Evolutionary conservation across 306 rosid genomes (phyloP), one percentile per base, ranked within the genome.

Genomic region (Bauhinia variegata): DNA sequence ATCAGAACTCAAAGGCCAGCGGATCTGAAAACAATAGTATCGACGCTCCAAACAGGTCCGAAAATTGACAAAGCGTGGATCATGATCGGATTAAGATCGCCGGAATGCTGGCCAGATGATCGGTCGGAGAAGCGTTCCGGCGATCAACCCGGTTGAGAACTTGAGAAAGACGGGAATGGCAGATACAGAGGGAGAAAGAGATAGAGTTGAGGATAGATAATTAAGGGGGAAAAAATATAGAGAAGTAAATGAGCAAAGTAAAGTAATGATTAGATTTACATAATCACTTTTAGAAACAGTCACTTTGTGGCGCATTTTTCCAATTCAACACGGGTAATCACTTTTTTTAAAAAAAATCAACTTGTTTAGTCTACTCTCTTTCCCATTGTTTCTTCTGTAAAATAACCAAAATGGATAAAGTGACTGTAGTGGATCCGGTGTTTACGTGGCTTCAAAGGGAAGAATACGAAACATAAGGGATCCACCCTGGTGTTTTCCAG

Each of bases 71-170:
- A 64, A 48, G 31, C 51, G 50, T 31, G 79, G 80, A 83, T 88
- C 85, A 65, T 76, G 80, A 83, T 85, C 78, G 81, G 81, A 77
- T 74, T 17, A 5, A 11, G 78, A 77, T 57, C 75, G 77, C 78
- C 86, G 81, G 87, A 81, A 79, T 67, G 66, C 77, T 79, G 85
- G 82, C 72, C 53, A 48, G 12, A 7, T 54, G 69, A 78, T 80
- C 72, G 75, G 79, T 54, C 86, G 81, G 80, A 43, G 73, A 59
- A 12, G 52, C 4, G 75, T 70, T 73, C 95, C 88, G 90, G 87
- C 96, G 85, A 79, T 55, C 67, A 58, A 74, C 67, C 72, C 71
- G 28, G 74, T 37, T 52, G 62, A 65, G 79, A 63, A n/a, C n/a
- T 39, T n/a, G n/a, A n/a, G n/a, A n/a, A n/a, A n/a, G n/a, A n/a